These are phyloP conservation scores for Gillenia trifoliata DNA, from an alignment of 306 rosid genomes.

Conservation along the genomic window DNA sequence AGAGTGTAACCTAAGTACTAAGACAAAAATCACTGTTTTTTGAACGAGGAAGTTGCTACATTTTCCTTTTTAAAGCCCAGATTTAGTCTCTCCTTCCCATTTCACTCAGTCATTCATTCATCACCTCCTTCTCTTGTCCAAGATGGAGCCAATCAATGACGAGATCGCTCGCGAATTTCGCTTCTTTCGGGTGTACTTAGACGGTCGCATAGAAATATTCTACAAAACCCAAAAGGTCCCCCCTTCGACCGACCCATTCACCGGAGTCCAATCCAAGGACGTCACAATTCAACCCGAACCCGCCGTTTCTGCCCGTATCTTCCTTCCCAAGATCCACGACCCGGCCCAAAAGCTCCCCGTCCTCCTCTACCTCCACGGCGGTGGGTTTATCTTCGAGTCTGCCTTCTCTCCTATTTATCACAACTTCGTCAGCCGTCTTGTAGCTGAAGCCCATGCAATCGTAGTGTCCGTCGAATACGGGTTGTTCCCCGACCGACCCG, in stretches of 20 bases:
- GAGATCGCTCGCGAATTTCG: slow-evolving; percentile 10
- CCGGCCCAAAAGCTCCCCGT: slow-evolving; percentile 19
- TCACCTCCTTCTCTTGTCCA: neutral
- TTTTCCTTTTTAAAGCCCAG: too few species aligned
- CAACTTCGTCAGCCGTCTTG: slow-evolving; percentile 10
- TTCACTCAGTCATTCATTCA: too few species aligned
- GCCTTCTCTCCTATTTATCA: slow-evolving; percentile 10
- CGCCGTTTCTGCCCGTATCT: slow-evolving; percentile 24
- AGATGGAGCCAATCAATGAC: neutral
- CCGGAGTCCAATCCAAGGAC: slow-evolving; percentile 29
- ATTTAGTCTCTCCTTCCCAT: too few species aligned
- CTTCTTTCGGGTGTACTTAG: slow-evolving; percentile 17
- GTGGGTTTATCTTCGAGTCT: slow-evolving; percentile 25
- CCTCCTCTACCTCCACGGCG: slow-evolving; percentile 34
- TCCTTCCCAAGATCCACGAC: slow-evolving; percentile 12
- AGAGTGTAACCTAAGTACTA: too few species aligned
- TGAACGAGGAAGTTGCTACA: too few species aligned
- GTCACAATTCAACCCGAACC: slow-evolving; percentile 7
- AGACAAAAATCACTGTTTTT: too few species aligned
- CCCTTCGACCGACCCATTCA: neutral
- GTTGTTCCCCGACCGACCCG: slow-evolving; percentile 23
- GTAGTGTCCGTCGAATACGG: slow-evolving; percentile 23
- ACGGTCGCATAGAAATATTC: slow-evolving; percentile 19
- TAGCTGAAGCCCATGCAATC: slow-evolving; percentile 20
- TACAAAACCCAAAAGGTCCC: slow-evolving; percentile 8